Percentiles rank a stretch among this genome's conserved stretches.
These are phyloP conservation scores for Xylaria sp. DNA, from an alignment of 2,329 filamentous ascomycete species.

Conservation along the genomic window DNA sequence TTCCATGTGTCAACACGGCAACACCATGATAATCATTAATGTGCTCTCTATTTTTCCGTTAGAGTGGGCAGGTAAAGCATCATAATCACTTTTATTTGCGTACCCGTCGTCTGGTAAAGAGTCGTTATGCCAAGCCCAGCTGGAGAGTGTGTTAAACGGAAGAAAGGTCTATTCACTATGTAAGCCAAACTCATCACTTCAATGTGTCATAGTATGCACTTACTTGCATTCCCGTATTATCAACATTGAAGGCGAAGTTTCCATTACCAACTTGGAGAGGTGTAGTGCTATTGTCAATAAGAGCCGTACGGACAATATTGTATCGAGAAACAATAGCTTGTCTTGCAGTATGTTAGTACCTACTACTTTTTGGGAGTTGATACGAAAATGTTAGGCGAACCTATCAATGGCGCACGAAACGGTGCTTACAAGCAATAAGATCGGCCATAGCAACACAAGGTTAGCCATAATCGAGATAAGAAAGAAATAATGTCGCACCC, in stretches of 20 bases:
- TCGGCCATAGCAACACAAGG: not conserved
- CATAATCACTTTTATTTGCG: not conserved
- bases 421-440: conserved; percentile 17
- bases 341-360: conserved; percentile 26
- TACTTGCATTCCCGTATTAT: conserved; percentile 48
- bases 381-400: conserved; percentile 8
- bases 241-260: conserved; percentile 49
- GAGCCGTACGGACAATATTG: conserved; percentile 41
- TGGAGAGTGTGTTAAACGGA: conserved; percentile 47
- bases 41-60: conserved; percentile 40
- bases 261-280: conserved; percentile 49
- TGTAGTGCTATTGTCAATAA: conserved; percentile 46
- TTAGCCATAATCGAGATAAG: conserved; percentile 10
- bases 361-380: not conserved
- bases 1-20: conserved; percentile 50
- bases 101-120: conserved; percentile 53
- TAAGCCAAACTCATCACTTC: not conserved
- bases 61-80: not conserved
- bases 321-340: conserved; percentile 42
- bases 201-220: not conserved
- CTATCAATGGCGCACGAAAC: conserved; percentile 32
- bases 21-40: conserved; percentile 51
- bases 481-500: not conserved
- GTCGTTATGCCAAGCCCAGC: conserved; percentile 50
- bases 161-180: conserved; percentile 41